phyloP scores from a whole-genome alignment of 2,329 filamentous ascomycete genomes.

The Aspergillus thermomutatus region DNA sequence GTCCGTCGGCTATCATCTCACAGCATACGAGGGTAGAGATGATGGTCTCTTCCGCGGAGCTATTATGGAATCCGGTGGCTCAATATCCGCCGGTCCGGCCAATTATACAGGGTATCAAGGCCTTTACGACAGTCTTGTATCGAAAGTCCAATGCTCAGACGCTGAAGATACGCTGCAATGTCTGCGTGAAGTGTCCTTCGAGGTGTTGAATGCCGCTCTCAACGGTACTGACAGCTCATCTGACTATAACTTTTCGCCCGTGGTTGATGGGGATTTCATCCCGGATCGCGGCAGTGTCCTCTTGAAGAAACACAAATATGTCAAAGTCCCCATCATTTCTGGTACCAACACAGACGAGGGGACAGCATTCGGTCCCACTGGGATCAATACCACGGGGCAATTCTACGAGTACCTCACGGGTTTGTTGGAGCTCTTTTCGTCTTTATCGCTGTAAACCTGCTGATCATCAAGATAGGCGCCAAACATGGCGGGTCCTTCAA shows the following conservation, averaged over 20 bases:
- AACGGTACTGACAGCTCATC: constrained; percentile 37
- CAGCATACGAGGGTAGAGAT: constrained; percentile 54
- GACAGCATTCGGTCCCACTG: constrained; percentile 51
- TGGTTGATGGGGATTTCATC: constrained; percentile 57
- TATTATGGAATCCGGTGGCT: constrained; percentile 52
- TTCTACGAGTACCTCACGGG: constrained; percentile 45
- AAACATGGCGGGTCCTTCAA: constrained; percentile 15
- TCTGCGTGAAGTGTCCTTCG: constrained; percentile 60
- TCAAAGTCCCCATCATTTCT: constrained; percentile 61
- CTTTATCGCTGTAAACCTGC: background rate
- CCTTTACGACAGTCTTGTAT: constrained; percentile 61
- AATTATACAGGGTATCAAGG: constrained; percentile 39
- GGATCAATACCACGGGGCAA: constrained; percentile 55
- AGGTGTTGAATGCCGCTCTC: constrained; percentile 55
- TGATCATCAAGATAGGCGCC: constrained; percentile 18
- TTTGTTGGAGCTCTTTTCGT: background rate
- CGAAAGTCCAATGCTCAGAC: constrained; percentile 56
- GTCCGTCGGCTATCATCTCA: constrained; percentile 49
- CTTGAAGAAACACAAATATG: constrained; percentile 56
- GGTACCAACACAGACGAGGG: constrained; percentile 68
- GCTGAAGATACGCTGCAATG: constrained; percentile 60
- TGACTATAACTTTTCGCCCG: constrained; percentile 37
- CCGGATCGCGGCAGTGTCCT: constrained; percentile 52
- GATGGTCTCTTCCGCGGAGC: constrained; percentile 54
- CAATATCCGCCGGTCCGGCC: constrained; percentile 43